Evolutionary conservation across 495 filamentous ascomycete species (phyloP).

Genomic region (Melanomma pulvis-pyrius): DNA sequence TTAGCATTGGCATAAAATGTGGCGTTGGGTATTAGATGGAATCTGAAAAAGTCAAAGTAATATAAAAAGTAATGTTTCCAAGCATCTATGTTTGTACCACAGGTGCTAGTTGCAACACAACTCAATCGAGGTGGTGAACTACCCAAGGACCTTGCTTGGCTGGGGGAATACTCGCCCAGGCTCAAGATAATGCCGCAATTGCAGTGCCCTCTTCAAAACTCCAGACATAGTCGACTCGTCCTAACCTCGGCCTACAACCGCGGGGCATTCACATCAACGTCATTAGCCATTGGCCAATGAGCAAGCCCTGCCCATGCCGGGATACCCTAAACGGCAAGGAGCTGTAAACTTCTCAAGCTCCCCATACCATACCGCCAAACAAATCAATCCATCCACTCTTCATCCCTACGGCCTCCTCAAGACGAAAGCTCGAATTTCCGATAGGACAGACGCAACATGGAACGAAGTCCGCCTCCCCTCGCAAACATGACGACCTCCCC

Average conservation of each 20-base stretch:
- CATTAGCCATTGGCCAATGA: background rate
- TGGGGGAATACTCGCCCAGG: too few relatives aligned
- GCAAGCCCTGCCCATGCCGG: background rate
- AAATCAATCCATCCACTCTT: background rate
- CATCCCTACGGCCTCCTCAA: too few relatives aligned
- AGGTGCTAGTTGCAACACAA: too few relatives aligned
- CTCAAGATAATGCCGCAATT: too few relatives aligned
- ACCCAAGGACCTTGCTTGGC: too few relatives aligned
- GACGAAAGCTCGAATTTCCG: too few relatives aligned
- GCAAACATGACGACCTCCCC: background rate
- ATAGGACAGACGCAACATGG: too few relatives aligned
- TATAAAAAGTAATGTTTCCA: background rate
- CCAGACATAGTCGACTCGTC: background rate
- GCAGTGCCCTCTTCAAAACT: background rate
- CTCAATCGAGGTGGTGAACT: too few relatives aligned
- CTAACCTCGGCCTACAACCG: background rate
- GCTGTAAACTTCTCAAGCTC: too few relatives aligned
- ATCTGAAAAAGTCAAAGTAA: too few relatives aligned
- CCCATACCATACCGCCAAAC: background rate
- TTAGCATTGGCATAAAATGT: too few relatives aligned
- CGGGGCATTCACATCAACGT: background rate
- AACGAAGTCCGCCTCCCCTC: background rate
- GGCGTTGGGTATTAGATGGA: too few relatives aligned
- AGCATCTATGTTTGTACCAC: background rate
- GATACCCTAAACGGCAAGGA: background rate